Evolutionary conservation across 768 basidiomycete species (phyloP).

Genomic region (Pleurotus djamor): DNA sequence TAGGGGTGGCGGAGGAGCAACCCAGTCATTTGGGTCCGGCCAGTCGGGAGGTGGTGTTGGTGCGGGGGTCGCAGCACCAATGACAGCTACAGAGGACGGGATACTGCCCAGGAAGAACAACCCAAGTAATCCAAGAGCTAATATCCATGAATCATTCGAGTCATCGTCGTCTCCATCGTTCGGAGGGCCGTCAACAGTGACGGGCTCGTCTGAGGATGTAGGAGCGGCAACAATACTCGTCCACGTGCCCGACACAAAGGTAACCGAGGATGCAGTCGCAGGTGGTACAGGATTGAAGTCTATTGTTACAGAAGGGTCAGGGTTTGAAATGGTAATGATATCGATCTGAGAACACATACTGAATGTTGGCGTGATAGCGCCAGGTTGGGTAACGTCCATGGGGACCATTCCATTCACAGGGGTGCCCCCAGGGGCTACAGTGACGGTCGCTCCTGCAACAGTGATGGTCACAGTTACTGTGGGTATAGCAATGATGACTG

Average conservation of each 20-base stretch:
- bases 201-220: not conserved
- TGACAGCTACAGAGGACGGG: not conserved
- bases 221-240: not conserved
- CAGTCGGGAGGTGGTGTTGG: not conserved
- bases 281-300: not conserved
- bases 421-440: conserved; percentile 1
- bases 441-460: not conserved
- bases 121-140: not conserved
- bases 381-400: not conserved
- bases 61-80: not conserved
- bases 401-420: not conserved
- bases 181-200: not conserved
- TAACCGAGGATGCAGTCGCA: not conserved
- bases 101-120: not conserved
- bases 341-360: not conserved
- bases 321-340: not conserved
- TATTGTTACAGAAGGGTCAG: too few species aligned
- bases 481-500: not conserved
- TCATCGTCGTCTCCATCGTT: not conserved
- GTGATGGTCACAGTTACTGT: not conserved
- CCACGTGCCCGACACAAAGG: not conserved
- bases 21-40: not conserved
- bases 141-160: not conserved
- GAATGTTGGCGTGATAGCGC: not conserved
- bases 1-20: not conserved